phyloP scores from a whole-genome alignment of 179 eudicot species.

The Sideroxylon spinosum region DNA sequence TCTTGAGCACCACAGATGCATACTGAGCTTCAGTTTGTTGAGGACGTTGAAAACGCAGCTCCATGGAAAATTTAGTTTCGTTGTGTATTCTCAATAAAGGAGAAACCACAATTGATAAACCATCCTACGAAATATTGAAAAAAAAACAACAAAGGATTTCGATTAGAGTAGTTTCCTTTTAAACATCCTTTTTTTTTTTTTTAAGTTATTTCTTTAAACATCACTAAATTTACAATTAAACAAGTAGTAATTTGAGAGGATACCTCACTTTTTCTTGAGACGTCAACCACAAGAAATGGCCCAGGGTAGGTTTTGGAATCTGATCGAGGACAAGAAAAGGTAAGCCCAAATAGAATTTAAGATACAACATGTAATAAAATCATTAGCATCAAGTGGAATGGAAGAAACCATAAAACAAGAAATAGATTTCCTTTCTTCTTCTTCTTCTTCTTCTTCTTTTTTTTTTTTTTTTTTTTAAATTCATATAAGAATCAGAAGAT shows the following conservation, averaged over 20 bases:
- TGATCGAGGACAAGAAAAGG: slow-evolving; percentile 29
- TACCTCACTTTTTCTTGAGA: slow-evolving; percentile 76
- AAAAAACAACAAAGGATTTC: slow-evolving; percentile 7
- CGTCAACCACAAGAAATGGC: slow-evolving; percentile 73
- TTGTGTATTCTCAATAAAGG: slow-evolving; percentile 83
- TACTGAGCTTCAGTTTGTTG: slow-evolving; percentile 53
- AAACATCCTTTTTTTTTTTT: too few relatives aligned
- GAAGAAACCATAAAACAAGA: background rate
- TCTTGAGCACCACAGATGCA: slow-evolving; percentile 62
- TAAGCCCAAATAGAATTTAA: background rate
- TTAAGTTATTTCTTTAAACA: background rate
- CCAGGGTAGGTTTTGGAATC: slow-evolving; percentile 78
- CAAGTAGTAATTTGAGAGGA: slow-evolving; percentile 4
- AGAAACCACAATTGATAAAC: slow-evolving; percentile 63
- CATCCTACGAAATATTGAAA: slow-evolving; percentile 53
- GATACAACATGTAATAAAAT: too few relatives aligned
- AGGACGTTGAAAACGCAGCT: slow-evolving; percentile 80
- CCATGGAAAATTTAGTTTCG: slow-evolving; percentile 68
- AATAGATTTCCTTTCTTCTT: background rate
- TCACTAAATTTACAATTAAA: background rate
- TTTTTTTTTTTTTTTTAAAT: background rate
- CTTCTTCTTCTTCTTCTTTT: too few relatives aligned
- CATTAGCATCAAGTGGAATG: background rate
- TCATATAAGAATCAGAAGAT: background rate
- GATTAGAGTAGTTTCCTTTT: background rate